Base-by-base conservation (phyloP, 2,329 filamentous ascomycete species). In the Scedosporium minutisporum region DNA sequence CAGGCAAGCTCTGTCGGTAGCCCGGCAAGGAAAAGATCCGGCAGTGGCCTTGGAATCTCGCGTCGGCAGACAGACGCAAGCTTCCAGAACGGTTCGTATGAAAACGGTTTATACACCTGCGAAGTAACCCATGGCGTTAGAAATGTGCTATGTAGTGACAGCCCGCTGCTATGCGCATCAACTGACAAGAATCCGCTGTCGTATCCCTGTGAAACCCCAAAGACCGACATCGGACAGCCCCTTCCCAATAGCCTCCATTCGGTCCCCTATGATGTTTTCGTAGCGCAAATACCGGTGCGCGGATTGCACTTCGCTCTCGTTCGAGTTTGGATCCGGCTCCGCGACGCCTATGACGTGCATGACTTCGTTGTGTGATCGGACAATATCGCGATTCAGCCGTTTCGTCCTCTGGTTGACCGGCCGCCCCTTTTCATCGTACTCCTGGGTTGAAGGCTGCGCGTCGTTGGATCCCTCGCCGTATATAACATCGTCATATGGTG, bases 281-380 rank as follows among this genome's bases (percentile, higher is more conserved):
- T 81, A 79, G 9, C 53, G 29, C 29, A 61, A 25, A 25, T 61
- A 61, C 10, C 48, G 46, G 48, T 7, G 72, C 71, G 38, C 76
- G 71, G 65, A 80, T 10, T 75, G 73, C 14, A 72, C 71, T n/a
- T 76, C 72, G 1, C 73, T 71, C 48, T 79, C 77, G 6, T 72
- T 74, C 23, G 72, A 69, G 3, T 68, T 68, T 60, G 78, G 79
- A 61, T 86, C 83, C 14, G 82, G 80, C 67, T 86, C 83, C 7
- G 83, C 83, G 4, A 86, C 83, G 4, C 83, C 83, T 46, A 86
- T 86, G 9, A 85, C 82, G 18, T 80, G 76, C 83, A 86, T 86
- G 3, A 86, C 83, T 65, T 86, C 83, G 66, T 86, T 86, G 67
- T 86, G 83, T 9, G 83, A 79, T 60, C 83, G 77, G 27, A 86